phyloP scores from a whole-genome alignment of 2,329 filamentous ascomycete species.

The Hysterium pulicare region DNA sequence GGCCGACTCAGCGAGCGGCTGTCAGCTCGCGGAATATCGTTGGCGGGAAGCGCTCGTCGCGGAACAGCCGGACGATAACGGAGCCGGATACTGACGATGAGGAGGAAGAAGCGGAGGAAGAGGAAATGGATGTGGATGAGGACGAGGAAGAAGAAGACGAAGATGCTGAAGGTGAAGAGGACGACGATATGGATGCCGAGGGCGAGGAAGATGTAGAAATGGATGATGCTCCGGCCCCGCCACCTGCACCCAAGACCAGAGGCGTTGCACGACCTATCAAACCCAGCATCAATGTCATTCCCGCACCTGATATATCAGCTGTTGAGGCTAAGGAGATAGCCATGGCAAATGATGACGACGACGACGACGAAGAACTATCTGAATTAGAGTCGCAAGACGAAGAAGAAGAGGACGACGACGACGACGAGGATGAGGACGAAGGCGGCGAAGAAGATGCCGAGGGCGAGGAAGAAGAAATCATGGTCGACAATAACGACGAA shows the following conservation, averaged over 20 bases:
- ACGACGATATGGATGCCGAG: slow-evolving; percentile 36
- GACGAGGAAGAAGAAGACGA: slow-evolving; percentile 35
- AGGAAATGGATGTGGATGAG: slow-evolving; percentile 33
- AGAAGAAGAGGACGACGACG: slow-evolving; percentile 45
- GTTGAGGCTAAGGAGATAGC: slow-evolving; percentile 52
- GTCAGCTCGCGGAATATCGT: slow-evolving; percentile 37
- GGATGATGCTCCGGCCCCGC: slow-evolving; percentile 23
- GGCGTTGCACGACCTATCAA: slow-evolving; percentile 26
- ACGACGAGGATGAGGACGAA: slow-evolving; percentile 43
- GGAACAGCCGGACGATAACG: slow-evolving; percentile 37
- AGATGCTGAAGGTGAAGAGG: slow-evolving; percentile 38
- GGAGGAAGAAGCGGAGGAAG: slow-evolving; percentile 33
- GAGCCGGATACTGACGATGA: slow-evolving; percentile 37
- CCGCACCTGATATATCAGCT: slow-evolving; percentile 31
- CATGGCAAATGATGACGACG: slow-evolving; percentile 46
- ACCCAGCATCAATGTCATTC: slow-evolving; percentile 29
- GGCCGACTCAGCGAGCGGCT: slow-evolving; percentile 22
- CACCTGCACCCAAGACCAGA: slow-evolving; percentile 14
- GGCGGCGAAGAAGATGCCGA: slow-evolving; percentile 40
- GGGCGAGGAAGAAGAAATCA: slow-evolving; percentile 36
- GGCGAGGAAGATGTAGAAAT: slow-evolving; percentile 25
- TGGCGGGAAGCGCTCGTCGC: slow-evolving; percentile 35
- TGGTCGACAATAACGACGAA: slow-evolving; percentile 34
- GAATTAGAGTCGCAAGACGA: slow-evolving; percentile 40
- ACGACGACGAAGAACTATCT: slow-evolving; percentile 41